phyloP scores from a whole-genome alignment of 805 yeast genomes.

The Starmerella geochares region DNA sequence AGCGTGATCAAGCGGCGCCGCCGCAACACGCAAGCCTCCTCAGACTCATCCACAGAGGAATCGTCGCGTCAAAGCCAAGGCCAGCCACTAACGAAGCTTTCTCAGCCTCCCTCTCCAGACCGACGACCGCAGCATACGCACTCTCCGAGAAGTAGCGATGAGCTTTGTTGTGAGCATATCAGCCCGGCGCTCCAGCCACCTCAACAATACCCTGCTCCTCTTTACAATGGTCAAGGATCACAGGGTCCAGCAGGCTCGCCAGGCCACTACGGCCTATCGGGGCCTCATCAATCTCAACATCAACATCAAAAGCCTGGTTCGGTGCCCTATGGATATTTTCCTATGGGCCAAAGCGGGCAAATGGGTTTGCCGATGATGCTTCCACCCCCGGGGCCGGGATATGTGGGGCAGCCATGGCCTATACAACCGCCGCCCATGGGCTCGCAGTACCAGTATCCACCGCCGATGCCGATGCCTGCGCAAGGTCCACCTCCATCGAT shows the following conservation, averaged over 20 bases:
- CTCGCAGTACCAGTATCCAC: neutral
- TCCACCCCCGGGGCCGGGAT: neutral
- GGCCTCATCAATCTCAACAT: neutral
- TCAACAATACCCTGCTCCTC: neutral
- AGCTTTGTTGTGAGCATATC: conserved; percentile 10
- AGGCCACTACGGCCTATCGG: neutral
- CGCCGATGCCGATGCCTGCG: neutral
- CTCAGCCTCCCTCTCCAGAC: conserved; percentile 2
- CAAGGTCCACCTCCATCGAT: neutral
- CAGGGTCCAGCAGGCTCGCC: neutral
- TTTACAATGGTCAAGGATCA: neutral
- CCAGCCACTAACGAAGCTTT: too few species aligned
- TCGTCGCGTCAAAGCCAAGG: too few species aligned
- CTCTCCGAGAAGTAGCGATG: neutral
- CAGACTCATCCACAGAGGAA: neutral
- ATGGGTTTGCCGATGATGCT: conserved; percentile 1
- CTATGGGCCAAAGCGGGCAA: neutral
- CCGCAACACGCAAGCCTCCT: conserved; percentile 31
- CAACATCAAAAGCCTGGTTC: neutral
- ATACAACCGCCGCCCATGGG: neutral
- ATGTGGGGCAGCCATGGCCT: conserved; percentile 3
- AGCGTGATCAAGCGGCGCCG: conserved; percentile 65
- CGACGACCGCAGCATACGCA: neutral
- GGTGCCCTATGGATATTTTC: neutral
- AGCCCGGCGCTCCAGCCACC: conserved; percentile 2